phyloP scores from a whole-genome alignment of 2,329 filamentous ascomycete genomes.

The Paecilomyces sp. region DNA sequence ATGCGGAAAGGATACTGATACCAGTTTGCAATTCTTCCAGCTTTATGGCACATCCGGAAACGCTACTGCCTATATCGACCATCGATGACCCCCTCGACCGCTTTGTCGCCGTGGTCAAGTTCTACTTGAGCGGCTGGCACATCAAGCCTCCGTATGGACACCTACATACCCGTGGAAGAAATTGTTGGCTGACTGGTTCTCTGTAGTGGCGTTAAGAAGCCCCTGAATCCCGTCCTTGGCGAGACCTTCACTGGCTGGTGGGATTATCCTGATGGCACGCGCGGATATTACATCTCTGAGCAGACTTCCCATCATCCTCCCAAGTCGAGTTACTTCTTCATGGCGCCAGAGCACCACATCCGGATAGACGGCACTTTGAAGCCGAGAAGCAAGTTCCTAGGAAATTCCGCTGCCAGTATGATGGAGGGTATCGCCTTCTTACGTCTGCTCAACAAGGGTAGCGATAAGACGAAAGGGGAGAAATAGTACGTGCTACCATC shows the following conservation, averaged over 20 bases:
- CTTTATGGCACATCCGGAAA: slow-evolving; percentile 99
- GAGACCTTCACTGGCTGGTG: slow-evolving; percentile 94
- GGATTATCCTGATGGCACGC: slow-evolving; percentile 78
- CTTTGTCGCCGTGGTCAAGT: slow-evolving; percentile 94
- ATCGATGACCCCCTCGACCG: slow-evolving; percentile 84
- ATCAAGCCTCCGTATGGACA: slow-evolving; percentile 83
- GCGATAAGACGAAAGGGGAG: slow-evolving; percentile 59
- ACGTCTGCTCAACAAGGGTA: slow-evolving; percentile 70
- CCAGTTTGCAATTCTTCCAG: slow-evolving; percentile 41
- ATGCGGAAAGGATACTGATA: slow-evolving; percentile 6
- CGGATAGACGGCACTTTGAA: slow-evolving; percentile 94
- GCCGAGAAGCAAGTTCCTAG: slow-evolving; percentile 87
- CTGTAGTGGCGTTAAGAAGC: slow-evolving; percentile 89
- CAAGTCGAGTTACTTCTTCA: slow-evolving; percentile 98
- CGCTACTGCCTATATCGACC: slow-evolving; percentile 75
- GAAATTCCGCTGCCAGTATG: slow-evolving; percentile 93
- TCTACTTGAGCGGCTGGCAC: slow-evolving; percentile 98
- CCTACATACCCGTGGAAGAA: not conserved
- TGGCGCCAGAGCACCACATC: slow-evolving; percentile 88
- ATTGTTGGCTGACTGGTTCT: not conserved
- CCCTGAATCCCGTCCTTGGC: slow-evolving; percentile 90
- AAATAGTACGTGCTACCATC: slow-evolving; percentile 64
- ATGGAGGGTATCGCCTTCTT: slow-evolving; percentile 96
- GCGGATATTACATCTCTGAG: slow-evolving; percentile 92
- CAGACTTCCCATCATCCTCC: slow-evolving; percentile 97